Base-by-base conservation (phyloP, 1,139 yeast species). In the Sugiyamaella pinicola region DNA sequence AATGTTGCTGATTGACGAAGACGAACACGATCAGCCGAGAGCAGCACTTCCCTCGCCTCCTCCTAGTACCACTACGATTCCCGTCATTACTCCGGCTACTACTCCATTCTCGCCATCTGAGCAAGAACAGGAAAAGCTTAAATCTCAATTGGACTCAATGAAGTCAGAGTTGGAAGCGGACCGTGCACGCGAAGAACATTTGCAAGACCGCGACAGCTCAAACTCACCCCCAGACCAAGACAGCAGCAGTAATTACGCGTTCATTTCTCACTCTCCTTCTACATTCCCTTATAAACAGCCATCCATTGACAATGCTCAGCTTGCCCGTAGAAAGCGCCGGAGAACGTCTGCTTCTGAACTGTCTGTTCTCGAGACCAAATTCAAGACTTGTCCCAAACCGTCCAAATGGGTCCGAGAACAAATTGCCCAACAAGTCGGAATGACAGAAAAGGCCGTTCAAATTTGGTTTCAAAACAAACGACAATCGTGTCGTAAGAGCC, bases 381-480 rank as follows among this genome's bases (percentile, higher is more conserved):
- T 91, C 65, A 78, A 78, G 54, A 66, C 74, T 49, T 91, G 96
- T 52, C 76, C 83, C 45, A 89, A 96, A 44, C 99, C 98, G 46
- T 85, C 86, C 68, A 85, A 85, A 68, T 72, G 78, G 48, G 78
- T 86, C 64, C 81, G 98, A 61, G 76, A 82, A 45, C 85, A 82
- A 59, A 87, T 93, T 61, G 96, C 97, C 13, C 70, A 74, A 33
- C 81, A 77, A 59, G 95, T 93, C 41, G 82, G 83, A 58, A 93
- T 91, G 98, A 81, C 93, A n/a, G 97, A 90, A 69, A 90, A 90
- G 69, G 96, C 97, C 1, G 96, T 93, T 28, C 98, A 93, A 72
- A 89, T 93, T 59, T 93, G 99, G 99, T 93, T 93, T 72, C 99
- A 93, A 72, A 93, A 93, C 71, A 87, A 84, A 69, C 83, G 99